A percentile compares a stretch with the other conserved stretches of the same genome.
These are phyloP conservation scores for Raffaelea arxii DNA, from an alignment of 2,329 filamentous ascomycete genomes.

Conservation along the genomic window DNA sequence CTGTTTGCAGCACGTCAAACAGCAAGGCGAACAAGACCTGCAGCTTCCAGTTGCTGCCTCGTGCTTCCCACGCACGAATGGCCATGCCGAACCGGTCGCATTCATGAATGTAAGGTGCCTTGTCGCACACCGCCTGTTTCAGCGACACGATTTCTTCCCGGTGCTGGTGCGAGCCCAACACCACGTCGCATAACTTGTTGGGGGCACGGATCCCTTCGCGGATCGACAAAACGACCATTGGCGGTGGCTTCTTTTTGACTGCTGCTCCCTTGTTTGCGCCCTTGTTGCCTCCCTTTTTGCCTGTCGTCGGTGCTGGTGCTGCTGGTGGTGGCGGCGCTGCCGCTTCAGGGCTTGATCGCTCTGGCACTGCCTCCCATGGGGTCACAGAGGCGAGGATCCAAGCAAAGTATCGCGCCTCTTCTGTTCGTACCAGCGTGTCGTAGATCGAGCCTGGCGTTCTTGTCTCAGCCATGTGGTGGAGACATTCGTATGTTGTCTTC, in stretches of 20 bases:
- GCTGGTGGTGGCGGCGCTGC: too few species aligned
- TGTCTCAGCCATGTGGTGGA: slow-evolving; percentile 40
- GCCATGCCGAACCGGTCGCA: slow-evolving; percentile 64
- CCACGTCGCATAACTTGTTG: slow-evolving; percentile 62
- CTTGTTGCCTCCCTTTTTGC: neutral
- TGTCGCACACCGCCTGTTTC: slow-evolving; percentile 41
- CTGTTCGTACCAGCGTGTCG: slow-evolving; percentile 46
- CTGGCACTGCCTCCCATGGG: slow-evolving; percentile 55
- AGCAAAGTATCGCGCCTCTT: slow-evolving; percentile 58
- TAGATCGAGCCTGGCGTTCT: slow-evolving; percentile 37
- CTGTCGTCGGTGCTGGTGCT: slow-evolving; percentile 32
- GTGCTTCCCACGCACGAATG: slow-evolving; percentile 60
- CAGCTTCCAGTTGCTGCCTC: slow-evolving; percentile 55
- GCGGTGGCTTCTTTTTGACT: slow-evolving; percentile 22
- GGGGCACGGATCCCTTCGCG: slow-evolving; percentile 71
- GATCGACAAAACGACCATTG: slow-evolving; percentile 53
- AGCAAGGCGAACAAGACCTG: slow-evolving; percentile 61
- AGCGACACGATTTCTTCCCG: slow-evolving; percentile 11
- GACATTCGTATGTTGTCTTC: slow-evolving; percentile 51
- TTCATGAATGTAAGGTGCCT: slow-evolving; percentile 33
- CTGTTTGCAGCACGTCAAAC: slow-evolving; percentile 43
- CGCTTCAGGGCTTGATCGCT: too few species aligned
- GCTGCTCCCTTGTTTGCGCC: too few species aligned
- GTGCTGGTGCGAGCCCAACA: slow-evolving; percentile 25
- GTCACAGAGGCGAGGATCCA: slow-evolving; percentile 69